These are phyloP conservation scores for Lentinus brumalis DNA, from an alignment of 768 basidiomycete genomes.

Conservation along the genomic window DNA sequence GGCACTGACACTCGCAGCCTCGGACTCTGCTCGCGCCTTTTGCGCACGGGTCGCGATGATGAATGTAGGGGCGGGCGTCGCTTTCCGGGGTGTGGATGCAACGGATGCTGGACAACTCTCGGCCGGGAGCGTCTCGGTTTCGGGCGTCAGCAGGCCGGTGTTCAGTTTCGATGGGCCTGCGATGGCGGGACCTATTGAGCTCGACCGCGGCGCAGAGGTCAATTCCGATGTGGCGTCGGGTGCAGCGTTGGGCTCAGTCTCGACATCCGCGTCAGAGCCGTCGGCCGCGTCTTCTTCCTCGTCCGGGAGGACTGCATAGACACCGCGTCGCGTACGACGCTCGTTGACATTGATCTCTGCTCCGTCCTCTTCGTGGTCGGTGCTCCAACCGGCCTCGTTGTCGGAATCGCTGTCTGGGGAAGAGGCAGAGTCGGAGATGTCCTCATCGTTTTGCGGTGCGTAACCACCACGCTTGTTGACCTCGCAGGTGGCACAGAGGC, in stretches of 20 bases:
- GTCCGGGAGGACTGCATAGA: constrained; percentile 64
- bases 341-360: constrained; percentile 67
- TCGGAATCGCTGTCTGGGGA: constrained; percentile 44
- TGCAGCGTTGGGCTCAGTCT: constrained; percentile 51
- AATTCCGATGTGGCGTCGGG: constrained; percentile 47
- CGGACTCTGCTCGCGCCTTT: constrained; percentile 44
- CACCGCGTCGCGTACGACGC: constrained; percentile 77
- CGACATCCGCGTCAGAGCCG: constrained; percentile 45
- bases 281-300: constrained; percentile 66
- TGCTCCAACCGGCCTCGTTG: constrained; percentile 25
- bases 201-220: constrained; percentile 49
- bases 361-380: constrained; percentile 31
- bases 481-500: constrained; percentile 88
- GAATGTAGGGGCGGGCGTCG: constrained; percentile 33
- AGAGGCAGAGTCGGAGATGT: constrained; percentile 41
- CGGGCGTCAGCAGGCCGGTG: constrained; percentile 31
- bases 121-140: constrained; percentile 24
- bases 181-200: constrained; percentile 9
- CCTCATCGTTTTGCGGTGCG: constrained; percentile 54
- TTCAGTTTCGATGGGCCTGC: constrained; percentile 16
- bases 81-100: constrained; percentile 13
- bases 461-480: constrained; percentile 76
- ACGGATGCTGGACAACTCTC: constrained; percentile 11
- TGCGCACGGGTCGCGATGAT: constrained; percentile 61
- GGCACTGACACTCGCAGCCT: constrained; percentile 22